Base-by-base conservation (phyloP, 2,329 filamentous ascomycete species). In the Catunica adiposa region DNA sequence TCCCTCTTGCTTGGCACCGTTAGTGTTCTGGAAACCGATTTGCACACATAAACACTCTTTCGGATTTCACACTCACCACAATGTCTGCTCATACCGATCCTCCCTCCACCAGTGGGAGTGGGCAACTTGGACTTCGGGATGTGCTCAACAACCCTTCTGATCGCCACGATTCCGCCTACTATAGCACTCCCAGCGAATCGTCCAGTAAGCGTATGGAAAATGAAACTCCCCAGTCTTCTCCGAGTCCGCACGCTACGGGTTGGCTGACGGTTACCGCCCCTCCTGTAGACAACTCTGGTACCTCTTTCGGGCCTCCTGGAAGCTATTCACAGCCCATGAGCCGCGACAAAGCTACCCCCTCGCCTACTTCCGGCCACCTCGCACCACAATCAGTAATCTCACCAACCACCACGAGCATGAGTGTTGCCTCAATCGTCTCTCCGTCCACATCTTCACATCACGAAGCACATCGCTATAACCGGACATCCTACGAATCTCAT, bases 391-490 rank as follows among this genome's bases (percentile, higher is more conserved):
- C 76, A 8, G 65, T 80, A 17, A 68, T 76, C 37, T 82, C 79
- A 6, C 17, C 71, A 0, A 75, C 74, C 62, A 75, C 77, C 63
- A 75, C 74, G 61, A 75, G 77, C 63, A 83, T 83, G 80, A 82
- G 78, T 58, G 78, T 83, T 42, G 77, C 79, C 20, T 79, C 79
- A 17, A 82, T 83, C 68, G 77, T 83, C 9, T 82, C 80, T 17
- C 77, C 77, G n/a, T n/a, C n/a, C 1, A 72, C 73, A 1, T 69
- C 76, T 3, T 68, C 67, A 3, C 69, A 65, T 60, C 63, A 63
- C 11, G 71, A 73, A 26, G 65, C 68, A 15, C 68, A 71, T 23
- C 73, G 74, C 51, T 71, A 71, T 60, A 70, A 71, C 56, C 65
- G 69, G 47, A 65, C 70, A 50, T 69, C 63, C 14, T 53, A 56